These are phyloP conservation scores for Zarea fungicola DNA, from an alignment of 2,329 filamentous ascomycete species.

Conservation along the genomic window DNA sequence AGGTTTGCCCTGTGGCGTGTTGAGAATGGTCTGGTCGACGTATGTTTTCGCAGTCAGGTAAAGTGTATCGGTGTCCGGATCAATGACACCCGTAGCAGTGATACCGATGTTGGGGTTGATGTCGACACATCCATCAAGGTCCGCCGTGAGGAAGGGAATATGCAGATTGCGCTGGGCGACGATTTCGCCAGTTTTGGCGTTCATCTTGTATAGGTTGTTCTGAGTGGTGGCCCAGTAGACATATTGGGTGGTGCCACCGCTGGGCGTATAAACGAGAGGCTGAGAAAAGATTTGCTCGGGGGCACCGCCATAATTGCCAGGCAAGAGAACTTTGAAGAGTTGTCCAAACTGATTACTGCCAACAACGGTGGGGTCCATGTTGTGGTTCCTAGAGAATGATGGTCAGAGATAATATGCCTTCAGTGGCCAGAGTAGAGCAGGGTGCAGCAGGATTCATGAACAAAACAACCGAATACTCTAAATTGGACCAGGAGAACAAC, in stretches of 20 bases:
- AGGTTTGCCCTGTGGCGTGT: conserved; percentile 27
- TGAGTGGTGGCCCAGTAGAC: conserved; percentile 53
- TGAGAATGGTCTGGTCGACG: conserved; percentile 24
- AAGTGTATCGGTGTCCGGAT: conserved; percentile 38
- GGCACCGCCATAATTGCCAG: conserved; percentile 45
- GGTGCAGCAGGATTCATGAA: background rate
- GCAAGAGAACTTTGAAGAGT: conserved; percentile 46
- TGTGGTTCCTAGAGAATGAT: conserved; percentile 42
- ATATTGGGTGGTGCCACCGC: conserved; percentile 41
- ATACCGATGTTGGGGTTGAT: conserved; percentile 43
- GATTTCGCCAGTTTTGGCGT: conserved; percentile 49
- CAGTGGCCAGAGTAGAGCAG: no score
- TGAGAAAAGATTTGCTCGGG: conserved; percentile 50
- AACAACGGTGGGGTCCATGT: conserved; percentile 57
- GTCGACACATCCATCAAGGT: conserved; percentile 43
- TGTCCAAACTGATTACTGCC: conserved; percentile 50
- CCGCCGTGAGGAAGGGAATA: conserved; percentile 44
- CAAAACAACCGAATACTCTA: no score
- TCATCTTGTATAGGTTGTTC: conserved; percentile 53
- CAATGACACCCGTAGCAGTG: conserved; percentile 42
- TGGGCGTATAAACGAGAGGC: conserved; percentile 45
- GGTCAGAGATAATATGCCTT: conserved; percentile 2
- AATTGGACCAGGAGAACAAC: no score
- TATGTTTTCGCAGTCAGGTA: conserved; percentile 42
- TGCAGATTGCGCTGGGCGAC: conserved; percentile 42